Base-by-base conservation (phyloP, 2,329 filamentous ascomycete species). In the Remersonia thermophila region DNA sequence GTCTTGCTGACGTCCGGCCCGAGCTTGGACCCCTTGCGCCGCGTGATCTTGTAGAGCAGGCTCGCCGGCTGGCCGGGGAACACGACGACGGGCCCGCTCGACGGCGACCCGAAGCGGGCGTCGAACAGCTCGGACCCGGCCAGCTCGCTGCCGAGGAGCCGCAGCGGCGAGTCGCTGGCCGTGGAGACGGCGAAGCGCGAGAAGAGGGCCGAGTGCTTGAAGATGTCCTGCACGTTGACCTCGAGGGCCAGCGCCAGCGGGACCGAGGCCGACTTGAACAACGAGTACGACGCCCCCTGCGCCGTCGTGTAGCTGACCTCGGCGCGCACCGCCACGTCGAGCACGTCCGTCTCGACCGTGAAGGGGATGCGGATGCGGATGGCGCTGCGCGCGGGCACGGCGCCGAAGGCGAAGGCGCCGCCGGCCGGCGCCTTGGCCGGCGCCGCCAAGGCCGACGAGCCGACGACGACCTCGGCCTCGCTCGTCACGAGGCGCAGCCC, bases 161-260 rank as follows among this genome's bases (percentile, higher is more conserved):
- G 72, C 8, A 96, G 57, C 0, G 91, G 91, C 20, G 80, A 77
- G 16, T 72, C 56, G 38, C 70, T 83, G 1, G 84, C 80, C 0
- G 87, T 86, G 10, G 84, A 86, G 35, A 98, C 80, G 11, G 83
- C 93, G 55, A 98, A 98, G 8, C 80, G 80, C 0, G 87, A 95
- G 52, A 91, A 91, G 0, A 96, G 67, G 0, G 75, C 69, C 7
- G 77, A 63, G 44, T 84, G 76, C 54, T 94, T 93, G 65, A 96
- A 96, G 18, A 93, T 75, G 49, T 98, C 91, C 51, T 96, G 87
- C 5, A 98, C 91, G 46, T 96, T 96, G 43, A 98, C 91, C 3
- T 89, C 87, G 3, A 98, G 67, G 0, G 85, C 83, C 4, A 98
- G 65, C 1, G 81, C 71, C 2, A 91, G 80, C 3, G 78, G 71